Base-by-base conservation (phyloP, 1,284 basidiomycete species). In the Boletus hoseneyae region DNA sequence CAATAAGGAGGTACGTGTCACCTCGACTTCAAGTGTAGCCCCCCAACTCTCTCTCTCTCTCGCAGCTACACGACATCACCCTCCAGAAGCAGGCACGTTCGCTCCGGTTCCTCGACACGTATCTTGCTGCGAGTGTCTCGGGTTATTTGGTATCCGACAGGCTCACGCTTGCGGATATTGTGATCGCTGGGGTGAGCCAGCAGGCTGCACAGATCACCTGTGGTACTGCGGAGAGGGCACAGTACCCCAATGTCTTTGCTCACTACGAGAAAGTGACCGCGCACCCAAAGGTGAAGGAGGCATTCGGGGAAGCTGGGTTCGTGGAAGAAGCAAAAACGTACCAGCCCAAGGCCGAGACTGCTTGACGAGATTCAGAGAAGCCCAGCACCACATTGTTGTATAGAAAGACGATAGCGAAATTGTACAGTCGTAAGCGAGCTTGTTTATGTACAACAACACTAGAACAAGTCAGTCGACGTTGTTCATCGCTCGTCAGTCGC, bases 151-250 rank as follows among this genome's bases (percentile, higher is more conserved):
- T 83, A 45, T 76, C 75, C 49, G 77, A 84, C 64, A 71, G 74
- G 58, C 70, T 85, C 68, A 79, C 83, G 50, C 70, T 83, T 45
- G 83, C 80, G 48, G 84, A 86, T 60, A 69, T 86, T 63, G 67
- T 71, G 49, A 54, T 82, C 50, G 79, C 72, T 36, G 66, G 73
- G 23, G 64, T 71, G 56, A 67, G 74, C 53, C 56, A 63, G 60
- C 61, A 64, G 55, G 56, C 61, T 23, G 64, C 58, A 40, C 55
- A 45, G 40, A 59, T 66, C 44, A 63, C 73, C 39, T 65, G 77
- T 52, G 79, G 77, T 56, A 67, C 70, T 42, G 57, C 65, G 21
- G 59, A 67, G 55, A 71, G 78, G 53, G 67, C 63, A 36, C 70
- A 70, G 63, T 70, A 73, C 68, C 74, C 80, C 59, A 77, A 83